Percentiles rank a stretch among this genome's conserved stretches.
These are phyloP conservation scores for Fusarium luffae DNA, from an alignment of 2,329 filamentous ascomycete species.

Conservation along the genomic window DNA sequence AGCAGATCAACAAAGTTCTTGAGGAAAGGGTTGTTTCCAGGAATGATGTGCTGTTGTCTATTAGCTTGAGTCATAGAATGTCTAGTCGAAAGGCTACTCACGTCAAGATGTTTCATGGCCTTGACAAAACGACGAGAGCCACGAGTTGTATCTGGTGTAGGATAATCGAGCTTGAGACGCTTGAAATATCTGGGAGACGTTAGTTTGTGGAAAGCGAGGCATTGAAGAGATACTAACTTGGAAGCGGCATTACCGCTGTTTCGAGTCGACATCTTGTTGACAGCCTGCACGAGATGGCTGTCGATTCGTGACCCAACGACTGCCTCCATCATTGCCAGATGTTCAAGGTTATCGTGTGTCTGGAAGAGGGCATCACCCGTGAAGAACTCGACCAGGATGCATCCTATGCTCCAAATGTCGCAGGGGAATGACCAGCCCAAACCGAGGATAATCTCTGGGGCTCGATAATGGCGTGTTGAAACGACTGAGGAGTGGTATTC, in stretches of 20 bases:
- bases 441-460: conserved; percentile 76
- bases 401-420: conserved; percentile 80
- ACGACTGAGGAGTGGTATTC: conserved; percentile 79
- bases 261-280: conserved; percentile 64
- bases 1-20: conserved; percentile 72
- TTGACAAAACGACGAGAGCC: conserved; percentile 75
- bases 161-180: conserved; percentile 72
- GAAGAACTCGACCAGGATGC: conserved; percentile 77
- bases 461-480: conserved; percentile 75
- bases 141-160: conserved; percentile 70
- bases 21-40: conserved; percentile 67
- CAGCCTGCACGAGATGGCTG: conserved; percentile 62
- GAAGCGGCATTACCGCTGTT: conserved; percentile 70
- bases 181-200: conserved; percentile 70
- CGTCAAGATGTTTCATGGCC: conserved; percentile 75
- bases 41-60: conserved; percentile 69
- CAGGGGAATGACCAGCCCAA: conserved; percentile 78
- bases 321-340: conserved; percentile 80
- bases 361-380: conserved; percentile 78
- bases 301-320: conserved; percentile 72
- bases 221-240: conserved; percentile 61
- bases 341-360: conserved; percentile 78
- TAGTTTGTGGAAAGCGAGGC: conserved; percentile 27
- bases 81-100: conserved; percentile 51
- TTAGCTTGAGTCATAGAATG: conserved; percentile 1